Evolutionary conservation across 768 basidiomycete species (phyloP).

Genomic region (Holtermanniella nyarrowii): DNA sequence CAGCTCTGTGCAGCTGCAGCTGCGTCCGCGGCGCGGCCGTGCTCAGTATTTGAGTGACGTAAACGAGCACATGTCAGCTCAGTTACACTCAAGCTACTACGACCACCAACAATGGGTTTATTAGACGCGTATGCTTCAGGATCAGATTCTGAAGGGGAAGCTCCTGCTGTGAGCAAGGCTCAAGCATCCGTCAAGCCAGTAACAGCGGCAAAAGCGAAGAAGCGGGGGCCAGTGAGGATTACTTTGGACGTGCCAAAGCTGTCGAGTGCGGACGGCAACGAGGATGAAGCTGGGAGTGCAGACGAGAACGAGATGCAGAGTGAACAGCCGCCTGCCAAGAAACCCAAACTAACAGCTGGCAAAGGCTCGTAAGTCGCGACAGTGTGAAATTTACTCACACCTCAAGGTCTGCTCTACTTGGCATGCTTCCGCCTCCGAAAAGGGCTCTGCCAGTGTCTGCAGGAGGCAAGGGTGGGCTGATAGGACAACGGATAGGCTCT

Average conservation of each 20-base stretch:
- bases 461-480: background rate
- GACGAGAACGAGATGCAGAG: background rate
- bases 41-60: too few species aligned
- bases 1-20: too few species aligned
- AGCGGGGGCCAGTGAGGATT: conserved; percentile 24
- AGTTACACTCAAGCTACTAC: too few species aligned
- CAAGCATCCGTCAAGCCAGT: background rate
- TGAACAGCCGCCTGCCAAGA: conserved; percentile 5
- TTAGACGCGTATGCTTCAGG: conserved; percentile 32
- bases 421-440: conserved; percentile 38
- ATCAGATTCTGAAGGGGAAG: conserved; percentile 26
- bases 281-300: conserved; percentile 1
- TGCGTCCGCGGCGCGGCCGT: too few species aligned
- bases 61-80: too few species aligned
- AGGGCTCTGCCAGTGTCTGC: conserved; percentile 19
- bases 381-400: background rate
- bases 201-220: conserved; percentile 10
- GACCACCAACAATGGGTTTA: background rate
- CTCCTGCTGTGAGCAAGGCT: background rate
- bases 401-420: conserved; percentile 26
- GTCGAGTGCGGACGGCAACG: background rate
- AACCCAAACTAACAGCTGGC: conserved; percentile 12
- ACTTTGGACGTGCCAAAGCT: conserved; percentile 30
- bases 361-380: conserved; percentile 21
- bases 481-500: background rate